Percentiles rank a stretch among this genome's conserved stretches.
Conservation (phyloP, 352 stramenopile genomes). For the Phytopythium chamaehyphon region DNA sequence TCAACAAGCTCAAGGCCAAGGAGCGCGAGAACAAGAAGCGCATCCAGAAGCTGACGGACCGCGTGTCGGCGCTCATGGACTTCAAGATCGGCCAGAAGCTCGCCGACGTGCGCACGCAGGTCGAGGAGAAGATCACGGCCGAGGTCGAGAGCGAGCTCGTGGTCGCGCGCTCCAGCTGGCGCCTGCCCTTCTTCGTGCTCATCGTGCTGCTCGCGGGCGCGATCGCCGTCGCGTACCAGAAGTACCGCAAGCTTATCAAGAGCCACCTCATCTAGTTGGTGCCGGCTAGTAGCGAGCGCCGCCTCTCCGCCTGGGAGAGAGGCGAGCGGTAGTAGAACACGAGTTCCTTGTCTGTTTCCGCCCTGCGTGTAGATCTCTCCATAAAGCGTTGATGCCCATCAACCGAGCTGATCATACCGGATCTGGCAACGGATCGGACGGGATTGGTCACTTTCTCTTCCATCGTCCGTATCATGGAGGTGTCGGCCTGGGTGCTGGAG, state of each 20-base stretch:
- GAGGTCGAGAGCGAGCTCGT: conserved; percentile 69
- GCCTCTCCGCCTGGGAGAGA: not conserved
- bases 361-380: not conserved
- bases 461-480: conserved; percentile 11
- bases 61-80: conserved; percentile 71
- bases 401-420: too few species aligned
- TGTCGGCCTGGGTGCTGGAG: conserved; percentile 26
- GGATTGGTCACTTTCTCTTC: not conserved
- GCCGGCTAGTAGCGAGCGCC: not conserved
- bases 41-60: conserved; percentile 65
- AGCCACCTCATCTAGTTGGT: conserved; percentile 70
- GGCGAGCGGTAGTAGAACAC: conserved; percentile 1
- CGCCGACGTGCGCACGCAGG: conserved; percentile 47
- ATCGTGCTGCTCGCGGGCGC: conserved; percentile 50
- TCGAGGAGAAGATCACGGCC: conserved; percentile 64
- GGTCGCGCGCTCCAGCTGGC: conserved; percentile 63
- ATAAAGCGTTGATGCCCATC: too few species aligned
- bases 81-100: conserved; percentile 71
- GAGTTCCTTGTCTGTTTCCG: not conserved
- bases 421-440: too few species aligned
- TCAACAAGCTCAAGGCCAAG: conserved; percentile 69
- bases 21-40: conserved; percentile 67
- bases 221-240: conserved; percentile 71
- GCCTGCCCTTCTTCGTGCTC: conserved; percentile 77
- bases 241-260: conserved; percentile 86